Percentiles rank a stretch among this genome's conserved stretches.
phyloP scores from a whole-genome alignment of 164 flowering plant species.

The Sedum album region DNA sequence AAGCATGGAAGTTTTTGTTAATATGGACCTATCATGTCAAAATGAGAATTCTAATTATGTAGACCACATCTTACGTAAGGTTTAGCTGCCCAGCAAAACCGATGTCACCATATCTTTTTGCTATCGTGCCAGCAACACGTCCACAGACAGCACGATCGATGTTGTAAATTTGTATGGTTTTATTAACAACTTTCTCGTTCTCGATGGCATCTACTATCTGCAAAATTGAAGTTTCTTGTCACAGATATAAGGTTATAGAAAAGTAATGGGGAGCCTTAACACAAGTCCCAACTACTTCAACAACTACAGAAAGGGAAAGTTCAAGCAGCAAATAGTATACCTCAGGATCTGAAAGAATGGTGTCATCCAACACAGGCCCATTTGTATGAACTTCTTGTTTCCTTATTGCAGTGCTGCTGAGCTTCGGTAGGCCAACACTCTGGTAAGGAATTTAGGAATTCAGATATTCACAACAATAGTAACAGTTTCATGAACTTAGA shows the following conservation, averaged over 20 bases:
- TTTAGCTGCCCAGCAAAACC: slow-evolving; percentile 97
- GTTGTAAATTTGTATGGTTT: slow-evolving; percentile 72
- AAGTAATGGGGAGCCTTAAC: not conserved
- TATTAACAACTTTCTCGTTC: slow-evolving; percentile 61
- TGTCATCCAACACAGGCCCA: slow-evolving; percentile 89
- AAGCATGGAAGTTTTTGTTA: slow-evolving; percentile 8
- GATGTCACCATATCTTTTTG: slow-evolving; percentile 95
- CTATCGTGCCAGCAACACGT: slow-evolving; percentile 82
- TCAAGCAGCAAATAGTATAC: slow-evolving; percentile 24
- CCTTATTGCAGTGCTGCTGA: slow-evolving; percentile 84
- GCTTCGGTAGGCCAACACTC: slow-evolving; percentile 81
- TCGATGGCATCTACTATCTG: slow-evolving; percentile 88
- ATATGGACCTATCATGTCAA: not conserved
- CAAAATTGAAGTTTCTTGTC: not conserved
- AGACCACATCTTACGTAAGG: slow-evolving; percentile 54
- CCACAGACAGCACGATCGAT: slow-evolving; percentile 97
- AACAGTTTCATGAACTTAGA: not conserved
- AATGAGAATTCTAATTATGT: not conserved
- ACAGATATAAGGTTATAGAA: not conserved
- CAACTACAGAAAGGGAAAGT: not conserved
- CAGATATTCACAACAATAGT: not conserved
- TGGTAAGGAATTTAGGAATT: slow-evolving; percentile 19
- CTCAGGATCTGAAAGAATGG: slow-evolving; percentile 76
- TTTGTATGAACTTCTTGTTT: slow-evolving; percentile 85
- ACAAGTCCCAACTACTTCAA: not conserved